phyloP scores from a whole-genome alignment of 805 yeast species.

The Ascoidea tarda region DNA sequence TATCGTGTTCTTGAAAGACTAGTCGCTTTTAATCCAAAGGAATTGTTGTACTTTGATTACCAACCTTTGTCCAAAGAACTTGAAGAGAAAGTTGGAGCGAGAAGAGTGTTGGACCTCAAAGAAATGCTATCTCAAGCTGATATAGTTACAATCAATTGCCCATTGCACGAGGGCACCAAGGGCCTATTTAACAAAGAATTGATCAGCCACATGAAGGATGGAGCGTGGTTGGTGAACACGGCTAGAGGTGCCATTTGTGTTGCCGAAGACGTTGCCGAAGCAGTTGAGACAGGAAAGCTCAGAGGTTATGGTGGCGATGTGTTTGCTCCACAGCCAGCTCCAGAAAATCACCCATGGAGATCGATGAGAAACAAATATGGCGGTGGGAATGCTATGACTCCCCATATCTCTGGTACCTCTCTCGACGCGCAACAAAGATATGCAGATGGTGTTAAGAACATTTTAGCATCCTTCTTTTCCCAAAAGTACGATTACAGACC shows the following conservation, averaged over 20 bases:
- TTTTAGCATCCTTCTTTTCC: slow-evolving; percentile 47
- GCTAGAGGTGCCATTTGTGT: slow-evolving; percentile 74
- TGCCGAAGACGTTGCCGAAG: slow-evolving; percentile 63
- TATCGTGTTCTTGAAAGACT: slow-evolving; percentile 61
- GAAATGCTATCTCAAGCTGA: slow-evolving; percentile 57
- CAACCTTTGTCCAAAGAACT: slow-evolving; percentile 48
- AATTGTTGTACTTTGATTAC: slow-evolving; percentile 62
- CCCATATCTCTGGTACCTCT: slow-evolving; percentile 69
- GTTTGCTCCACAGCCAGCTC: slow-evolving; percentile 79
- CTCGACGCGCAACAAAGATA: slow-evolving; percentile 70
- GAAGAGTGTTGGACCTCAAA: slow-evolving; percentile 44
- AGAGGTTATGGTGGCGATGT: slow-evolving; percentile 82
- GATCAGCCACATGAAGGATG: slow-evolving; percentile 56
- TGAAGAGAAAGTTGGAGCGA: slow-evolving; percentile 42
- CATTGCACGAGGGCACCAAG: slow-evolving; percentile 55
- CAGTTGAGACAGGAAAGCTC: slow-evolving; percentile 51
- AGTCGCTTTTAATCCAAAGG: slow-evolving; percentile 60
- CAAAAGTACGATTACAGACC: slow-evolving; percentile 56
- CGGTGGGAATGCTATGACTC: slow-evolving; percentile 78
- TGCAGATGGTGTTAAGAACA: slow-evolving; percentile 52
- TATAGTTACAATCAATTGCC: slow-evolving; percentile 65
- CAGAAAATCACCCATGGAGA: slow-evolving; percentile 69
- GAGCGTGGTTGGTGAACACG: slow-evolving; percentile 63
- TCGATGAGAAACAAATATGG: slow-evolving; percentile 47
- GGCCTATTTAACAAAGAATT: slow-evolving; percentile 57